Base-by-base conservation (phyloP, 2,329 filamentous ascomycete species). In the Pestalotiopsis fici region DNA sequence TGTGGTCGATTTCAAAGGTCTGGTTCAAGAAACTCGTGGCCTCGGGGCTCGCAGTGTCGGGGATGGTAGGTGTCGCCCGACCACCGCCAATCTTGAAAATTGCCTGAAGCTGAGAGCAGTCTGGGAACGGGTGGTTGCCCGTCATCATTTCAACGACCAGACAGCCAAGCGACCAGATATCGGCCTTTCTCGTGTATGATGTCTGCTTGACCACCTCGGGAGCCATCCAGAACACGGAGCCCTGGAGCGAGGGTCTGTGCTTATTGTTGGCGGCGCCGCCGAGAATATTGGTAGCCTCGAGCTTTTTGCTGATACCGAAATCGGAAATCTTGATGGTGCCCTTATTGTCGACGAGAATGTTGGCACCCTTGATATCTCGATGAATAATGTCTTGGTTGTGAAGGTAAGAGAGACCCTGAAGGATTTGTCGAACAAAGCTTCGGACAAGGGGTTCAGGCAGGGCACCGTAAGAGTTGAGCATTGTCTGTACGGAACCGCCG, bases 121-220 rank as follows among this genome's bases (percentile, higher is more conserved):
- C 95, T 0, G 96, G 96, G 86, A 98, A 98, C 1, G 96, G 96
- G 78, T 98, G 96, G 57, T 90, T 92, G 66, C 96, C 96, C 13
- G 96, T 98, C 86, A 98, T 97, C 96, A 99, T 99, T 83, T 99
- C 96, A 27, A 99, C 95, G 15, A 99, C 94, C 64, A 99, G 85
- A 78, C 96, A 99, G 39, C 96, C 96, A 27, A 99, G 88, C 59
- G 94, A 97, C 96, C 96, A 99, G 74, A 99, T 99, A 76, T 99
- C 96, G 15, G 96, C 96, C 83, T 98, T 98, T 82, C 95, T 94
- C 4, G 95, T 98, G 82, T 99, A 98, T 5, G 94, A 95, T 3
- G 95, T 98, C 81, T 98, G 96, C 76, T 96, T 96, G 70, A 99
- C 96, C 23, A 99, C 96, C 83, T 99, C 96, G 9, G 96, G 96